A percentile compares a stretch with the other conserved stretches of the same genome.
These are phyloP conservation scores for Papiliotrema laurentii DNA, from an alignment of 1,284 basidiomycete genomes.

Conservation along the genomic window DNA sequence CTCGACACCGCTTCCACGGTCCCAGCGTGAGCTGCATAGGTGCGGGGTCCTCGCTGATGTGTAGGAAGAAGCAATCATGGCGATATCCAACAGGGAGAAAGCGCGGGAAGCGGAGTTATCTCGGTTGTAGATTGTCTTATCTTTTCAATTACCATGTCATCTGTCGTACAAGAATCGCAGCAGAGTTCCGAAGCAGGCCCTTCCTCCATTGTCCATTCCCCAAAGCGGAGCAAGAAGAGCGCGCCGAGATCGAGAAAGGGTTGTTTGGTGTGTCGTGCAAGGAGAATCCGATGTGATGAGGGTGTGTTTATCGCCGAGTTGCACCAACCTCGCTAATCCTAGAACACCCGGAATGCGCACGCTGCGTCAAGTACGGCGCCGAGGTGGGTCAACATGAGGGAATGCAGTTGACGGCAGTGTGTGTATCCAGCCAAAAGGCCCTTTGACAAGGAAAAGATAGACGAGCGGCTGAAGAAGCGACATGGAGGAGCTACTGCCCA, in stretches of 20 bases:
- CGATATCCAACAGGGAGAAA: neutral
- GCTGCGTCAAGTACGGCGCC: constrained; percentile 25
- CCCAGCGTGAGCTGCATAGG: constrained; percentile 5
- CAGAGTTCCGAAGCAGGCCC: too few relatives aligned
- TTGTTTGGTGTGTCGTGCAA: constrained; percentile 35
- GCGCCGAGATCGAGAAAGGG: constrained; percentile 26
- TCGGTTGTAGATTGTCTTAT: too few relatives aligned
- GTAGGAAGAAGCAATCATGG: constrained; percentile 1
- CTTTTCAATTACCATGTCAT: neutral
- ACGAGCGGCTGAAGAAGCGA: constrained; percentile 20
- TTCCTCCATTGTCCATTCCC: too few relatives aligned
- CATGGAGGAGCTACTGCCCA: constrained; percentile 13
- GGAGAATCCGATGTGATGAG: constrained; percentile 35
- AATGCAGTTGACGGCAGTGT: constrained; percentile 18
- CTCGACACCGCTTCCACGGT: constrained; percentile 9
- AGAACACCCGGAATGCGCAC: constrained; percentile 21
- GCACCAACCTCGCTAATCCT: neutral
- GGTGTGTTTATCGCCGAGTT: constrained; percentile 13
- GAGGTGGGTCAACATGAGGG: constrained; percentile 14
- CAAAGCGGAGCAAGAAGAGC: constrained; percentile 6
- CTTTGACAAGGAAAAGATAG: constrained; percentile 24
- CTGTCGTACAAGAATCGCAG: too few relatives aligned
- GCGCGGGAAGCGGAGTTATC: too few relatives aligned
- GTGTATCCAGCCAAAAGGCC: constrained; percentile 35
- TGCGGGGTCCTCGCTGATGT: neutral